These are phyloP conservation scores for Metschnikowia cerradonensis DNA, from an alignment of 805 yeast species.

Conservation along the genomic window DNA sequence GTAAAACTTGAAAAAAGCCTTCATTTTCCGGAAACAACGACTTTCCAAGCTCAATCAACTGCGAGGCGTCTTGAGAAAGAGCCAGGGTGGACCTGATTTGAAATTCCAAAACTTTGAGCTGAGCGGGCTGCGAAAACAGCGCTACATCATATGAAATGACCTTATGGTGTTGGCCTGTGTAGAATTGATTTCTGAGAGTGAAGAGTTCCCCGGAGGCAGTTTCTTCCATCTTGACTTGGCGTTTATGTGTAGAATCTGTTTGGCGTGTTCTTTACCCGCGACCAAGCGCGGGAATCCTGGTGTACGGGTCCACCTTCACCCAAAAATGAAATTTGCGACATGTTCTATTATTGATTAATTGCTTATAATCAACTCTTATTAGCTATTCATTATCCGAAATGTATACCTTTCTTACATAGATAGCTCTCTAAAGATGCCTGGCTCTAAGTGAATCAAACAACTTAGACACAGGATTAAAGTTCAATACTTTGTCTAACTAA, in stretches of 20 bases:
- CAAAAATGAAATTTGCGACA: not conserved
- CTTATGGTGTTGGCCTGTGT: constrained; percentile 52
- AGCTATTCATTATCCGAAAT: too few relatives aligned
- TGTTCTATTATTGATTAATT: too few relatives aligned
- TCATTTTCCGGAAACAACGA: constrained; percentile 32
- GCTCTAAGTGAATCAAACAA: not conserved
- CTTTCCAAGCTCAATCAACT: constrained; percentile 35
- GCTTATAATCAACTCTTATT: too few relatives aligned
- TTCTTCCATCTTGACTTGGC: constrained; percentile 27
- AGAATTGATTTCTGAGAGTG: constrained; percentile 55
- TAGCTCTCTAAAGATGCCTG: too few relatives aligned
- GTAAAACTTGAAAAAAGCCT: constrained; percentile 32
- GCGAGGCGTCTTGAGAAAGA: constrained; percentile 35
- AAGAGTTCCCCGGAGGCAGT: constrained; percentile 50
- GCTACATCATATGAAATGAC: constrained; percentile 37
- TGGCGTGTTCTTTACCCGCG: constrained; percentile 3
- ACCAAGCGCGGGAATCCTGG: not conserved
- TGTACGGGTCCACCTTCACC: not conserved
- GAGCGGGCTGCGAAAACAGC: constrained; percentile 36
- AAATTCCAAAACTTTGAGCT: constrained; percentile 36
- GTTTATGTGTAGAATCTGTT: not conserved
- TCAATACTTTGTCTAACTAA: not conserved
- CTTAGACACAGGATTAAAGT: not conserved
- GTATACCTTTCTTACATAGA: too few relatives aligned
- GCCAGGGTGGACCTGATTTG: constrained; percentile 40